Conservation (phyloP, 1,139 yeast species). For the Tardiomyces blankii region DNA sequence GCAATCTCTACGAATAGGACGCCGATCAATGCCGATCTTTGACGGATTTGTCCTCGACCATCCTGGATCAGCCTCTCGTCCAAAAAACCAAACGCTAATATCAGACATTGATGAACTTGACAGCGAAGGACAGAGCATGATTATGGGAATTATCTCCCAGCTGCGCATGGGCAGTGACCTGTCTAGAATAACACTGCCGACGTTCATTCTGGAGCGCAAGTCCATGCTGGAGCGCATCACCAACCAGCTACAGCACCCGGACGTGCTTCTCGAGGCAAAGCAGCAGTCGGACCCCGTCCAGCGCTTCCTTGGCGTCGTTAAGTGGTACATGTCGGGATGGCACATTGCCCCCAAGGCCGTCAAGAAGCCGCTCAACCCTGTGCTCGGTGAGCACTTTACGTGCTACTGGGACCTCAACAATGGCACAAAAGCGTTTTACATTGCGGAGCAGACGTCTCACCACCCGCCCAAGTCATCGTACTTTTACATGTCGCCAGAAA, state of each 20-base stretch:
- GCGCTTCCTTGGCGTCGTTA: conserved; percentile 62
- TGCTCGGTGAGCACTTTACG: conserved; percentile 78
- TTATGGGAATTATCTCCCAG: conserved; percentile 80
- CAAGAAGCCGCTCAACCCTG: conserved; percentile 91
- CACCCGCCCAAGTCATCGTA: conserved; percentile 98
- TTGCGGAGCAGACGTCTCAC: conserved; percentile 92
- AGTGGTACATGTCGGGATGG: conserved; percentile 94
- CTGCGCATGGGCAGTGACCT: conserved; percentile 88
- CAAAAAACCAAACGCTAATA: too few relatives aligned
- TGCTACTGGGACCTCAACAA: conserved; percentile 88
- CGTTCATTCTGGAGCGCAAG: conserved; percentile 87
- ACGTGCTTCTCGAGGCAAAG: conserved; percentile 61
- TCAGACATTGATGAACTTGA: conserved; percentile 81
- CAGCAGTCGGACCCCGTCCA: conserved; percentile 40
- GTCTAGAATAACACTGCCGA: conserved; percentile 83
- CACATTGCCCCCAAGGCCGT: conserved; percentile 98
- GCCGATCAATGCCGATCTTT: too few relatives aligned
- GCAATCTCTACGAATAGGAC: too few relatives aligned
- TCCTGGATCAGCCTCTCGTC: too few relatives aligned
- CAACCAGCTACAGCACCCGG: conserved; percentile 78
- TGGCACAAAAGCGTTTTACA: conserved; percentile 58
- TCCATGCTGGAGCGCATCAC: conserved; percentile 95
- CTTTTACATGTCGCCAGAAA: conserved; percentile 76
- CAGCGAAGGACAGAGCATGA: conserved; percentile 75
- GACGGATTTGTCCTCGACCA: too few relatives aligned